phyloP scores from a whole-genome alignment of 495 filamentous ascomycete species.

The Penicillium simplicissimum region DNA sequence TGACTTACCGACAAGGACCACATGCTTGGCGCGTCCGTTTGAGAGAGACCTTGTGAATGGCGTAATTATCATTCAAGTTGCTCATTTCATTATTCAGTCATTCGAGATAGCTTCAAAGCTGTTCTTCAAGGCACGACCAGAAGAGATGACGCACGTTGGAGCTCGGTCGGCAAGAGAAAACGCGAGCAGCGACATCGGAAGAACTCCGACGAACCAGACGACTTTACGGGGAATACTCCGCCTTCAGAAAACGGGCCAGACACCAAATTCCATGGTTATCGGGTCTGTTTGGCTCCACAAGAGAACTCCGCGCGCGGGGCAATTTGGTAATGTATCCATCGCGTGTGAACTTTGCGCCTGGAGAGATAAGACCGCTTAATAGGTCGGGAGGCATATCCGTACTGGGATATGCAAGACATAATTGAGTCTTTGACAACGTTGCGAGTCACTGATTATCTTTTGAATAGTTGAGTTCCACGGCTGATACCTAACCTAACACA shows the following conservation, averaged over 20 bases:
- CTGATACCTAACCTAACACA: too few species aligned
- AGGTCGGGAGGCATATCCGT: neutral
- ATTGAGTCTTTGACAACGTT: neutral
- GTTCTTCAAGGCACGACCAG: neutral
- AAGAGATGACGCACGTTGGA: constrained; percentile 2
- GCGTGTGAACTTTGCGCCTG: neutral
- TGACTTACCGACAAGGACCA: constrained; percentile 38
- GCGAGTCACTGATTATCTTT: too few species aligned
- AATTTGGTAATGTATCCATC: neutral
- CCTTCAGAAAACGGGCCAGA: neutral
- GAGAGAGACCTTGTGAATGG: constrained; percentile 33
- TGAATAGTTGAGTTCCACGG: too few species aligned
- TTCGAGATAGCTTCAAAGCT: neutral
- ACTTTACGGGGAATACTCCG: neutral
- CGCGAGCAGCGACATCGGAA: neutral
- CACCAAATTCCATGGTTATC: neutral
- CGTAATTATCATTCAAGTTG: constrained; percentile 27
- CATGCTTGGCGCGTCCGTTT: constrained; percentile 44
- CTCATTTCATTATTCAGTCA: constrained; percentile 28
- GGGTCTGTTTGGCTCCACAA: neutral
- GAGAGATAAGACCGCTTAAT: neutral
- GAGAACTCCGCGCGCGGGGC: neutral
- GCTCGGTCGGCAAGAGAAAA: neutral
- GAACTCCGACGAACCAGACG: neutral
- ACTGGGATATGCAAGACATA: neutral